Evolutionary conservation across 805 yeast genomes (phyloP).

Genomic region (Komagataella kurtzmanii): DNA sequence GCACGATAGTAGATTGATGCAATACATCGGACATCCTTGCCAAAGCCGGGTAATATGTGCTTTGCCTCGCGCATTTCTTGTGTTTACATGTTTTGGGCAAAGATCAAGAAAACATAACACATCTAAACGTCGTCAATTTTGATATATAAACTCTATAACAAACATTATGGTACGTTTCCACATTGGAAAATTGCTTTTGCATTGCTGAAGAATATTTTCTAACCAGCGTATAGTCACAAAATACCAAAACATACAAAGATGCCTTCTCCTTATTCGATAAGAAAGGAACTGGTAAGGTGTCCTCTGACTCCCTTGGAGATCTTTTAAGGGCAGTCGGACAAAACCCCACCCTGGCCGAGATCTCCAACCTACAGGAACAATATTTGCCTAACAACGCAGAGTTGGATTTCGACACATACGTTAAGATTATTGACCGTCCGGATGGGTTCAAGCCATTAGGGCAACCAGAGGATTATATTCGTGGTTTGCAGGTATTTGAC

Average conservation of each 20-base stretch:
- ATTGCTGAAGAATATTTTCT: not conserved
- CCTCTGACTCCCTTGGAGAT: conserved; percentile 79
- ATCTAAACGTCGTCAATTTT: not conserved
- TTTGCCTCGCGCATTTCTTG: not conserved
- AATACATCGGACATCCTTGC: not conserved
- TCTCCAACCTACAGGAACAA: conserved; percentile 39
- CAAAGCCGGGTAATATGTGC: not conserved
- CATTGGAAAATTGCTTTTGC: not conserved
- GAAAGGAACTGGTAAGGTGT: conserved; percentile 86
- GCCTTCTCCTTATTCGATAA: conserved; percentile 95
- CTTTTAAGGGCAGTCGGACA: conserved; percentile 94
- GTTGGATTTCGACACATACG: conserved; percentile 66
- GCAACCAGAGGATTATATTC: conserved; percentile 83
- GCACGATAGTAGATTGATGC: not conserved
- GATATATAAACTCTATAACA: not conserved
- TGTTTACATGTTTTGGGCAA: not conserved
- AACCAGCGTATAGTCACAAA: conserved; percentile 3
- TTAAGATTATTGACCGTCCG: conserved; percentile 68
- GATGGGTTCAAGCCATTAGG: conserved; percentile 83
- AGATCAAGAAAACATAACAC: not conserved
- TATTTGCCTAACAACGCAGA: conserved; percentile 16
- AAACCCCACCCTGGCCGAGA: conserved; percentile 91
- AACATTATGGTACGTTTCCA: not conserved
- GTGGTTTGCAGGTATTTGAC: conserved; percentile 95
- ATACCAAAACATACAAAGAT: conserved; percentile 52